These are phyloP conservation scores for Starmera pachycereana DNA, from an alignment of 805 yeast species.

Conservation along the genomic window DNA sequence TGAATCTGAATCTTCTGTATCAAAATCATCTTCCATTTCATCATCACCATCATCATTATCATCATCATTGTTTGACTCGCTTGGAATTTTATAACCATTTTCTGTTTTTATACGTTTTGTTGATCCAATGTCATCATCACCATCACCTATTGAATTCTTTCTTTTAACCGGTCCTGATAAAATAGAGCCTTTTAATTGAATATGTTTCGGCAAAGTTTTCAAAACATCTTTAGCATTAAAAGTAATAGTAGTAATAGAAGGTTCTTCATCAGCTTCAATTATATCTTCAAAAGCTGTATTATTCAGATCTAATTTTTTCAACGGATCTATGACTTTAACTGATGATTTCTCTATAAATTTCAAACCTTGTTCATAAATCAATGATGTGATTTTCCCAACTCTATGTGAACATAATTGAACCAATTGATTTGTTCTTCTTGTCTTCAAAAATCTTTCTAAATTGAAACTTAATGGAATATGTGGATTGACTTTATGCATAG, in stretches of 20 bases:
- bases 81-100: conserved; percentile 21
- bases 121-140: conserved; percentile 6
- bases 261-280: conserved; percentile 22
- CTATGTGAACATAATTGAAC: conserved; percentile 53
- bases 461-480: conserved; percentile 47
- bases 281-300: conserved; percentile 33
- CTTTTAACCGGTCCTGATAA: conserved; percentile 31
- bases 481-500: conserved; percentile 35
- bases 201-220: conserved; percentile 26
- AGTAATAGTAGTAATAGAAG: conserved; percentile 17
- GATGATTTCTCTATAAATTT: conserved; percentile 46
- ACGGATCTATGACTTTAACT: conserved; percentile 29
- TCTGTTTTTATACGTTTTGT: conserved; percentile 4
- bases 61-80: conserved; percentile 13
- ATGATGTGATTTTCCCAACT: conserved; percentile 58
- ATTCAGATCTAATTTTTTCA: conserved; percentile 37
- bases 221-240: conserved; percentile 35
- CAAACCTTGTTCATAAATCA: conserved; percentile 52
- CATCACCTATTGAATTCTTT: conserved; percentile 11
- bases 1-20: conserved; percentile 21
- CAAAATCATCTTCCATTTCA: conserved; percentile 19
- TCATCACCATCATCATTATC: conserved; percentile 16
- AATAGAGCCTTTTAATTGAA: conserved; percentile 38
- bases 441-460: conserved; percentile 55
- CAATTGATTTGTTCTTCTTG: conserved; percentile 54